Percentiles rank a stretch among this genome's conserved stretches.
These are phyloP conservation scores for Xanthoconium separans DNA, from an alignment of 1,284 basidiomycete species.

Conservation along the genomic window DNA sequence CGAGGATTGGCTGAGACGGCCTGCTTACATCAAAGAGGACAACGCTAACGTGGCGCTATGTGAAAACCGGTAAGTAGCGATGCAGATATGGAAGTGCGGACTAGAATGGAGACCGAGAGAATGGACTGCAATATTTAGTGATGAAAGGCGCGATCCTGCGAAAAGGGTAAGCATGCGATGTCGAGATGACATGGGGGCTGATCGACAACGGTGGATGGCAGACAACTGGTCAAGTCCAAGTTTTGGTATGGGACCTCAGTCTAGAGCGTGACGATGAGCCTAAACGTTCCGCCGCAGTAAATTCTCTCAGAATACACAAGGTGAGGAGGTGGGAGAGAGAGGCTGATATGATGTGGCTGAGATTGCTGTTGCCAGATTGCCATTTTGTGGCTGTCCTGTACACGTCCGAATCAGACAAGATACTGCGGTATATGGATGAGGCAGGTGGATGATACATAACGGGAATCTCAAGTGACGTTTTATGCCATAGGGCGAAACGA, in stretches of 20 bases:
- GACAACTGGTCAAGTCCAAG: slow-evolving; percentile 73
- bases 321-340: slow-evolving; percentile 34
- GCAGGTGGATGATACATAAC: slow-evolving; percentile 32
- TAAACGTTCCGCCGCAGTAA: slow-evolving; percentile 50
- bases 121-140: slow-evolving; percentile 77
- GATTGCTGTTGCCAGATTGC: slow-evolving; percentile 47
- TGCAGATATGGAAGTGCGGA: slow-evolving; percentile 16
- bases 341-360: slow-evolving; percentile 2
- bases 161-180: slow-evolving; percentile 57
- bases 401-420: slow-evolving; percentile 67
- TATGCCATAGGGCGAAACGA: slow-evolving; percentile 54
- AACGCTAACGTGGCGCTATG: slow-evolving; percentile 73
- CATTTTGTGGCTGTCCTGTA: slow-evolving; percentile 76
- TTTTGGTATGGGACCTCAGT: slow-evolving; percentile 57
- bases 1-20: slow-evolving; percentile 77
- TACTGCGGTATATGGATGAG: slow-evolving; percentile 82
- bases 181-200: slow-evolving; percentile 19
- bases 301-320: slow-evolving; percentile 65
- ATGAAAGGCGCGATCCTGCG: slow-evolving; percentile 79
- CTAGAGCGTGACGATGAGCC: slow-evolving; percentile 2
- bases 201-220: slow-evolving; percentile 27
- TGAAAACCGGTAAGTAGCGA: slow-evolving; percentile 63
- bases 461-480: slow-evolving; percentile 16
- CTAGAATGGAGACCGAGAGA: slow-evolving; percentile 17
- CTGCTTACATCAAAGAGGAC: slow-evolving; percentile 76